Percentiles rank a stretch among this genome's conserved stretches.
These are phyloP conservation scores for Alternaria solani DNA, from an alignment of 2,329 filamentous ascomycete species.

Conservation along the genomic window DNA sequence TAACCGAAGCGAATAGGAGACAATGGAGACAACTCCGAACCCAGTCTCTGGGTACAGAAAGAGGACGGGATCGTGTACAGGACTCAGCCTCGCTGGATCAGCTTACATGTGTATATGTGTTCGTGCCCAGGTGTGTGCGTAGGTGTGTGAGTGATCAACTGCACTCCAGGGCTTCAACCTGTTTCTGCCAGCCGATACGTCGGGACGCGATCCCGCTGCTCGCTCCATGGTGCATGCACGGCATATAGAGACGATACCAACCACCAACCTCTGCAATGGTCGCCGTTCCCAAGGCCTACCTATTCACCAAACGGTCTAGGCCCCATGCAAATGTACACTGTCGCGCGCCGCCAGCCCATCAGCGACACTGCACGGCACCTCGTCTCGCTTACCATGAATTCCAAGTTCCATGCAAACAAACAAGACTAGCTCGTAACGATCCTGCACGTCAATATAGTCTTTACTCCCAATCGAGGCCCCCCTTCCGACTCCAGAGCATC, in stretches of 20 bases:
- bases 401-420: not conserved
- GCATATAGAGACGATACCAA: not conserved
- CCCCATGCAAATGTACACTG: not conserved
- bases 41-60: not conserved
- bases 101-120: not conserved
- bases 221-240: not conserved
- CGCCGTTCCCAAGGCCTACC: not conserved
- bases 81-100: not conserved
- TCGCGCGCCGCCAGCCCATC: not conserved
- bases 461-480: not conserved
- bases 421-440: not conserved
- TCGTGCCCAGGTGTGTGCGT: too few species aligned
- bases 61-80: not conserved
- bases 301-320: not conserved
- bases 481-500: not conserved
- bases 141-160: not conserved
- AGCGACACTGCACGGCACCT: not conserved
- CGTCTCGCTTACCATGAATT: not conserved
- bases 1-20: slow-evolving; percentile 8
- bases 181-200: not conserved
- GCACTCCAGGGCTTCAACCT: not conserved
- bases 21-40: slow-evolving; percentile 7
- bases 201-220: not conserved
- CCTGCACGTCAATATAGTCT: slow-evolving; percentile 3
- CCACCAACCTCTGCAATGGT: not conserved